These are phyloP conservation scores for Penicillium sp. DNA, from an alignment of 2,329 filamentous ascomycete genomes.

Conservation along the genomic window DNA sequence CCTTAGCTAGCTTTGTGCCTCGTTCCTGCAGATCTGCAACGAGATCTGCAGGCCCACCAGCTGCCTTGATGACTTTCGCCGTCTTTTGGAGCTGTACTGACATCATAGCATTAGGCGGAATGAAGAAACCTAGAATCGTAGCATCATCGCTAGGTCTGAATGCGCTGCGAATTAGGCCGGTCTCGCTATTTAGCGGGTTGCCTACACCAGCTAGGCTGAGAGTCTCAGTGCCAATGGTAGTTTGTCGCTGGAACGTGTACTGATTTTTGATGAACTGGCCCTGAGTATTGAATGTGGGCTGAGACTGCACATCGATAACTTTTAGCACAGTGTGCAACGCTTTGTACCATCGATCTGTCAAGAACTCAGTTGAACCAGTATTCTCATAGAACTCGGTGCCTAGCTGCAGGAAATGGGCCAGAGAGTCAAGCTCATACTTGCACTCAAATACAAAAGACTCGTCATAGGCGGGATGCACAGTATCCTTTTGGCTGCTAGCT, in stretches of 20 bases:
- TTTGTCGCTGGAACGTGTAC: conserved; percentile 84
- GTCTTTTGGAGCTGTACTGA: conserved; percentile 79
- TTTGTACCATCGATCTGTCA: conserved; percentile 73
- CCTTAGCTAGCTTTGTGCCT: conserved; percentile 66
- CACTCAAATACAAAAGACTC: conserved; percentile 87
- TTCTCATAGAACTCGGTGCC: conserved; percentile 82
- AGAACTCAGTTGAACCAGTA: conserved; percentile 73
- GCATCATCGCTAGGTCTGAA: conserved; percentile 96
- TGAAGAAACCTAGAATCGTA: conserved; percentile 89
- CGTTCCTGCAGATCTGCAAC: conserved; percentile 53
- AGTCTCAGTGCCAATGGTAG: conserved; percentile 83
- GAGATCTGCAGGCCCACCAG: conserved; percentile 53
- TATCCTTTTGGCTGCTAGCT: conserved; percentile 77
- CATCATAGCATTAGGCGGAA: conserved; percentile 96
- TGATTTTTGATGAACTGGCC: conserved; percentile 66
- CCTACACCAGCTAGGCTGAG: conserved; percentile 77
- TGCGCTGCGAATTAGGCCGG: conserved; percentile 82
- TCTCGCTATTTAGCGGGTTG: conserved; percentile 84
- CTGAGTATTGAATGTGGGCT: conserved; percentile 73
- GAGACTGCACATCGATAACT: conserved; percentile 75
- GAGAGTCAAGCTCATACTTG: conserved; percentile 96
- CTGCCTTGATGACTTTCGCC: conserved; percentile 64
- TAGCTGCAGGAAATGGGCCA: conserved; percentile 85
- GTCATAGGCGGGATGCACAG: conserved; percentile 83
- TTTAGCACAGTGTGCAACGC: conserved; percentile 72